Conservation (phyloP, 176 grass and related monocot genomes). For the Zoysia pacifica region DNA sequence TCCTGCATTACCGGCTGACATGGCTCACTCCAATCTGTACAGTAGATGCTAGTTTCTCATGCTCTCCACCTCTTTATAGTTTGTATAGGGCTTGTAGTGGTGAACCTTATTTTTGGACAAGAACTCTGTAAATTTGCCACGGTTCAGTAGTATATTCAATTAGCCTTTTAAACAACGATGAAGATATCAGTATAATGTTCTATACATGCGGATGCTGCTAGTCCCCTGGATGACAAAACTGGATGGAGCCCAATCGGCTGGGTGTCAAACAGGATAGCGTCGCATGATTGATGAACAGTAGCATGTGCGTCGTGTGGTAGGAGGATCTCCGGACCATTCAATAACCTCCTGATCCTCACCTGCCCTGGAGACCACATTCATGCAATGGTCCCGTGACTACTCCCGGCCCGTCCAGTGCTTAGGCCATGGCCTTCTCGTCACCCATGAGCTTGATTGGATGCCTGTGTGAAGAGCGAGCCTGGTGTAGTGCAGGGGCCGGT, state of each 20-base stretch:
- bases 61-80: slow-evolving; percentile 9
- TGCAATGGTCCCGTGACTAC: background rate
- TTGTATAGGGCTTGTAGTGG: slow-evolving; percentile 35
- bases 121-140: slow-evolving; percentile 38
- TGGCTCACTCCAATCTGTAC: slow-evolving; percentile 41
- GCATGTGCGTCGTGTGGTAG: slow-evolving; percentile 47
- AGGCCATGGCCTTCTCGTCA: background rate
- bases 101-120: slow-evolving; percentile 32
- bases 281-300: background rate
- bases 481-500: too few relatives aligned
- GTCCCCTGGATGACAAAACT: background rate
- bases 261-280: background rate
- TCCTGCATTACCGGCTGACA: slow-evolving; percentile 14
- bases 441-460: too few relatives aligned
- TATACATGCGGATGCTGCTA: background rate
- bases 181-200: background rate
- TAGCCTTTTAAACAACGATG: too few relatives aligned
- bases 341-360: slow-evolving; percentile 39
- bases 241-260: background rate
- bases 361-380: slow-evolving; percentile 58
- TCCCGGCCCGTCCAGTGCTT: background rate
- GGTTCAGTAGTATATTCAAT: background rate
- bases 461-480: too few relatives aligned
- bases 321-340: slow-evolving; percentile 38
- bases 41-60: slow-evolving; percentile 46